These are phyloP conservation scores for Asterella californica DNA, from an alignment of 225 moss, liverwort and hornwort genomes.

Conservation along the genomic window DNA sequence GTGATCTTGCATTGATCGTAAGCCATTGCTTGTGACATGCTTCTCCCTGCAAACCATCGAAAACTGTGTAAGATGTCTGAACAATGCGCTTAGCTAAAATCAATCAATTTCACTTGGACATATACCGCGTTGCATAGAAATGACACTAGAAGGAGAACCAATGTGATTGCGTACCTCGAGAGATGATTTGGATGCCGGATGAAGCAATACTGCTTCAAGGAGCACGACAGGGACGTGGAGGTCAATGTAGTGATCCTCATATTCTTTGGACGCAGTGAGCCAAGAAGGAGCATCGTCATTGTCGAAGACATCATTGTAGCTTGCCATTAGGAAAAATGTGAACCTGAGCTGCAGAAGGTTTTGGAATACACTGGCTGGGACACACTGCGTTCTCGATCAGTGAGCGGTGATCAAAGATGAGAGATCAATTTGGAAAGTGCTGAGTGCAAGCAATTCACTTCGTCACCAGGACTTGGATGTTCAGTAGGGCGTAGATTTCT, in stretches of 20 bases:
- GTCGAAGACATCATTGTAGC: slow-evolving; percentile 12
- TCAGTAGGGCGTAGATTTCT: not conserved
- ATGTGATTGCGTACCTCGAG: not conserved
- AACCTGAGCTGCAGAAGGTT: not conserved
- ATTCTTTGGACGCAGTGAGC: slow-evolving; percentile 8
- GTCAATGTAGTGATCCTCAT: not conserved
- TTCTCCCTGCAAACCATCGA: not conserved
- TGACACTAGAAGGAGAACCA: not conserved
- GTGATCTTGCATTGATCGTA: not conserved
- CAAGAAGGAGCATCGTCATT: slow-evolving; percentile 11
- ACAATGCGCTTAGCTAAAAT: not conserved
- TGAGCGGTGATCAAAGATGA: not conserved
- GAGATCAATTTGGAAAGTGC: not conserved
- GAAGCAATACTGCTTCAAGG: not conserved
- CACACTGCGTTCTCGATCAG: no score
- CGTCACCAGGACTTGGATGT: not conserved
- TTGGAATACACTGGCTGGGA: not conserved
- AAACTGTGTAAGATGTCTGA: not conserved
- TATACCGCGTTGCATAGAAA: no score
- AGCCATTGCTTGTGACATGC: not conserved
- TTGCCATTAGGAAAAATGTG: not conserved
- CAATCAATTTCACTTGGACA: no score
- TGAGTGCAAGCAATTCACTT: not conserved
- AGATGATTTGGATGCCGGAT: not conserved
- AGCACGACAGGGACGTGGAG: not conserved